Evolutionary conservation across 192 early-diverging fungal species (phyloP).

Genomic region (Nowakowskiella sp.): DNA sequence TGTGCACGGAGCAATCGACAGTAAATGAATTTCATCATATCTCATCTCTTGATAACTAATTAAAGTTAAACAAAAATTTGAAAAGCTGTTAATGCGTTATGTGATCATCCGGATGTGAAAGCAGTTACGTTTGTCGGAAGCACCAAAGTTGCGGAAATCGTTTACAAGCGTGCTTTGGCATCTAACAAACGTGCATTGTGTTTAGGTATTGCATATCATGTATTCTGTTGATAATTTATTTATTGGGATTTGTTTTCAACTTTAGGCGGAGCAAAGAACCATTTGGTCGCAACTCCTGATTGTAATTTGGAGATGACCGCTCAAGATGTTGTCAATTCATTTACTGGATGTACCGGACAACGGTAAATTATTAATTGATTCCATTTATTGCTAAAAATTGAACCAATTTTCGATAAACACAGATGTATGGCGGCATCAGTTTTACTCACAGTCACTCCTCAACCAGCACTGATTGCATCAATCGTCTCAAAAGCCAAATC

Average conservation of each 20-base stretch:
- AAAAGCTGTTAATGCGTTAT: conserved; percentile 44
- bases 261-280: conserved; percentile 52
- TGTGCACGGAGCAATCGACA: conserved; percentile 55
- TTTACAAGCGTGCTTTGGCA: conserved; percentile 34
- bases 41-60: background rate
- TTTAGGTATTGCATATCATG: conserved; percentile 43
- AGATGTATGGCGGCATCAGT: conserved; percentile 52
- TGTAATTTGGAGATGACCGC: conserved; percentile 71
- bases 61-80: background rate
- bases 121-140: conserved; percentile 79
- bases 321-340: conserved; percentile 66
- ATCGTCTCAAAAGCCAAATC: conserved; percentile 52
- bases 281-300: conserved; percentile 70
- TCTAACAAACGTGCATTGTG: conserved; percentile 65
- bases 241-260: too few species aligned
- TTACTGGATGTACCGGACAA: conserved; percentile 69
- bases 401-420: too few species aligned
- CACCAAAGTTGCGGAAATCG: conserved; percentile 60
- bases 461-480: conserved; percentile 51
- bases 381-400: too few species aligned
- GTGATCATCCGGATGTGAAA: conserved; percentile 52
- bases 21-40: conserved; percentile 6
- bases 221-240: background rate
- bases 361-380: conserved; percentile 72
- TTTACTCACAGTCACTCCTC: conserved; percentile 60